phyloP scores from a whole-genome alignment of 2,329 filamentous ascomycete genomes.

The Trichoderma citrinoviride region DNA sequence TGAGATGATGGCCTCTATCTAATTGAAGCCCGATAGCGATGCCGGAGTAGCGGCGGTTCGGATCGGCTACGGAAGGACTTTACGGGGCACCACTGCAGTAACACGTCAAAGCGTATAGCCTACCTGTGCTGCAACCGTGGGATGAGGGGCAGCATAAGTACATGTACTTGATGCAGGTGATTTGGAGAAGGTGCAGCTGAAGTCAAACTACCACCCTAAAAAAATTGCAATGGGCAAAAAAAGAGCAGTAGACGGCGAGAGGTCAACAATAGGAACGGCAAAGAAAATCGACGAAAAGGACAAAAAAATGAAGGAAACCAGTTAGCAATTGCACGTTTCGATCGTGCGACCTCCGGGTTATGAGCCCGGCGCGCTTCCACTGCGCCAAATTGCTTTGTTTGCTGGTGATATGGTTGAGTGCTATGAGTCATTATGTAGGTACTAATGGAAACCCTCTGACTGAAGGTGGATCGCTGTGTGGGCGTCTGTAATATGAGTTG shows the following conservation, averaged over 20 bases:
- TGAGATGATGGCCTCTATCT: background rate
- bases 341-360: slow-evolving; percentile 34
- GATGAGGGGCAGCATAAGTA: background rate
- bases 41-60: slow-evolving; percentile 18
- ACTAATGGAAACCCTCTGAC: too few relatives aligned
- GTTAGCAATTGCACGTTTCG: slow-evolving; percentile 35
- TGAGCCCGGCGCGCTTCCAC: slow-evolving; percentile 33
- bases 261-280: background rate
- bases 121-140: background rate
- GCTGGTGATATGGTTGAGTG: background rate
- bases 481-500: too few relatives aligned
- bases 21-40: slow-evolving; percentile 16
- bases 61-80: slow-evolving; percentile 9
- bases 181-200: background rate
- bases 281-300: background rate
- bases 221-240: background rate
- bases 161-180: slow-evolving; percentile 1
- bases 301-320: slow-evolving; percentile 18
- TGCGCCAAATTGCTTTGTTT: slow-evolving; percentile 32
- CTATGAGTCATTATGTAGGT: slow-evolving; percentile 16
- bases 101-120: background rate
- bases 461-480: background rate
- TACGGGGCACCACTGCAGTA: background rate
- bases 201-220: too few relatives aligned
- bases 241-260: background rate